These are phyloP conservation scores for Hymenoscyphus infarciens DNA, from an alignment of 2,329 filamentous ascomycete species.

Conservation along the genomic window DNA sequence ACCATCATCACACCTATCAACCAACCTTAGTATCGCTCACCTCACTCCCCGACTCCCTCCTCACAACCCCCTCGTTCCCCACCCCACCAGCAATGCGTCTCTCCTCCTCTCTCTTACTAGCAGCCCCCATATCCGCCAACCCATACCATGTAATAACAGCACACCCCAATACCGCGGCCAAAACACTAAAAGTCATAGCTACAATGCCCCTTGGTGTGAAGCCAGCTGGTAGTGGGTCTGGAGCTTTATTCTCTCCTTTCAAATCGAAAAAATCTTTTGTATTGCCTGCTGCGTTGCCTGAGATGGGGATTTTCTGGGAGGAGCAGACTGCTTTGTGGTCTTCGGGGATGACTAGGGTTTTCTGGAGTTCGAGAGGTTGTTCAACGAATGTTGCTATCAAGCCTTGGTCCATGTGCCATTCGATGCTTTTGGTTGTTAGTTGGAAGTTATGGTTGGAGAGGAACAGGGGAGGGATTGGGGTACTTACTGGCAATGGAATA, in stretches of 20 bases:
- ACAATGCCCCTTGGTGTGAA: conserved; percentile 34
- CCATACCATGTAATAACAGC: conserved; percentile 33
- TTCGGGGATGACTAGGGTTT: conserved; percentile 52
- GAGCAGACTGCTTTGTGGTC: conserved; percentile 57
- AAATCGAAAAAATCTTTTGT: conserved; percentile 61
- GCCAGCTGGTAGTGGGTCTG: conserved; percentile 28
- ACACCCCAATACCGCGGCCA: conserved; percentile 31
- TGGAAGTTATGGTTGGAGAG: neutral
- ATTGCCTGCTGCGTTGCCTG: conserved; percentile 75
- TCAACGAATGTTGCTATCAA: conserved; percentile 56
- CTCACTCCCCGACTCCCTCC: neutral
- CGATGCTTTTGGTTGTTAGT: conserved; percentile 55
- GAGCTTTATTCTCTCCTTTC: conserved; percentile 42
- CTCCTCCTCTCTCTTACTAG: conserved; percentile 25
- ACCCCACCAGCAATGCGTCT: conserved; percentile 19
- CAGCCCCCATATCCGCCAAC: conserved; percentile 33
- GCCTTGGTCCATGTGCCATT: conserved; percentile 71
- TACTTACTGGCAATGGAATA: conserved; percentile 67
- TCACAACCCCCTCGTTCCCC: neutral
- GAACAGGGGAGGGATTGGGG: conserved; percentile 34
- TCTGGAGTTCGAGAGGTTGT: conserved; percentile 33
- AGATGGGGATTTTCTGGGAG: conserved; percentile 45
- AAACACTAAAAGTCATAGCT: conserved; percentile 31
- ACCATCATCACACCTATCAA: neutral
- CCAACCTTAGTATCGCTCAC: neutral